A percentile compares a stretch with the other conserved stretches of the same genome.
These are phyloP conservation scores for Cicer yamashitae DNA, from an alignment of 306 rosid genomes.

Conservation along the genomic window DNA sequence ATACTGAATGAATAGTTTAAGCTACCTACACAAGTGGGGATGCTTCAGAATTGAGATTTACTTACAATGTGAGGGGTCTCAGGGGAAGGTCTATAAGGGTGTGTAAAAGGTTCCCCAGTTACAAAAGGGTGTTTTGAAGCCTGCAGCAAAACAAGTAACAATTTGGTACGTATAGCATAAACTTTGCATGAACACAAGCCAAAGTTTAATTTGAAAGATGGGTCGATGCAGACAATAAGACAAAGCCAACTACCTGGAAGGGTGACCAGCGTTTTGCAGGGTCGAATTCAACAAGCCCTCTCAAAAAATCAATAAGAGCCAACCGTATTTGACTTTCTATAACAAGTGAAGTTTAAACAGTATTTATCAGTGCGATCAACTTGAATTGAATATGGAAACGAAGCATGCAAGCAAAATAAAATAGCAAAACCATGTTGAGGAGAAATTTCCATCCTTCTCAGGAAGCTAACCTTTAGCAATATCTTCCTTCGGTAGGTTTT, in stretches of 20 bases:
- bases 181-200: slow-evolving; percentile 38
- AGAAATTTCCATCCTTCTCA: slow-evolving; percentile 29
- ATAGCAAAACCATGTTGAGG: slow-evolving; percentile 31
- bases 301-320: slow-evolving; percentile 93
- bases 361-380: slow-evolving; percentile 46
- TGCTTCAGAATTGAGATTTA: slow-evolving; percentile 41
- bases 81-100: slow-evolving; percentile 81
- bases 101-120: slow-evolving; percentile 95
- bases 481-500: slow-evolving; percentile 88
- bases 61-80: slow-evolving; percentile 95
- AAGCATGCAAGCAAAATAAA: background rate
- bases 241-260: slow-evolving; percentile 68
- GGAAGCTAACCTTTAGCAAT: slow-evolving; percentile 74
- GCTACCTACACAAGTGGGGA: slow-evolving; percentile 31
- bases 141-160: slow-evolving; percentile 61
- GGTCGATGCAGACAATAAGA: slow-evolving; percentile 15
- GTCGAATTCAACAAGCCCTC: slow-evolving; percentile 96
- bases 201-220: slow-evolving; percentile 40
- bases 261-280: slow-evolving; percentile 99
- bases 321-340: slow-evolving; percentile 85
- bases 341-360: slow-evolving; percentile 48
- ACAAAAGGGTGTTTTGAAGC: slow-evolving; percentile 99
- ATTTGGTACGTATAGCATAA: slow-evolving; percentile 39
- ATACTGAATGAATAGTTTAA: slow-evolving; percentile 24
- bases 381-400: slow-evolving; percentile 11